Evolutionary conservation across 139 green algal genomes (phyloP), one percentile per base, ranked within the genome.

Genomic region (Picochlorum sp.): DNA sequence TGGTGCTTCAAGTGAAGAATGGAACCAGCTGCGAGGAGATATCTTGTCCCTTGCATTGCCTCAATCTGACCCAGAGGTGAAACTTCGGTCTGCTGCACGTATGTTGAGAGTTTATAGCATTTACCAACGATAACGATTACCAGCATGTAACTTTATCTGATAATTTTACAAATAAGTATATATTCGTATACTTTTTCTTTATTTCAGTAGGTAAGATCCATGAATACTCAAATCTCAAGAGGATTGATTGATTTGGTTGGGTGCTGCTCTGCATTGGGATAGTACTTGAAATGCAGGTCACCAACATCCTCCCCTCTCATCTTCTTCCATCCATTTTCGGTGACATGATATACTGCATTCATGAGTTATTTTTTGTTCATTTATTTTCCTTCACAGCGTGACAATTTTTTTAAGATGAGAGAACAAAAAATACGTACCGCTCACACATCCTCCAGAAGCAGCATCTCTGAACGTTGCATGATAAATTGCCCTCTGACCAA

Each of bases 291-390:
- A 79, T 99, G 89, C 64, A 97, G 75, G 63, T 97, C 87, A 0
- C 76, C 82, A n/a, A 97, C 88, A 61, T 98, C 91, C 32, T 90
- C 79, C 16, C 93, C 93, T n/a, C 67, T 63, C 30, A 98, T 79
- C 84, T 99, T 99, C 39, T 59, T 95, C 93, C 93, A 99, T 26
- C 93, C 93, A 6, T 89, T 69, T 62, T 90, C 43, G 2, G 86
- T 95, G 7, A 99, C 88, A 61, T 96, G 91, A 73, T 99, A 99
- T 44, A 98, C 92, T n/a, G n/a, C n/a, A n/a, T n/a, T n/a, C n/a
- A n/a, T n/a, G n/a, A n/a, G n/a, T n/a, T n/a, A n/a, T n/a, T 88
- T 81, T n/a, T n/a, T n/a, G n/a, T n/a, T n/a, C n/a, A n/a, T n/a
- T n/a, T n/a, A n/a, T n/a, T n/a, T n/a, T 65, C 68, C 0, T 18